phyloP scores from a whole-genome alignment of 73 alveolate species.

The Paramecium biaurelia region DNA sequence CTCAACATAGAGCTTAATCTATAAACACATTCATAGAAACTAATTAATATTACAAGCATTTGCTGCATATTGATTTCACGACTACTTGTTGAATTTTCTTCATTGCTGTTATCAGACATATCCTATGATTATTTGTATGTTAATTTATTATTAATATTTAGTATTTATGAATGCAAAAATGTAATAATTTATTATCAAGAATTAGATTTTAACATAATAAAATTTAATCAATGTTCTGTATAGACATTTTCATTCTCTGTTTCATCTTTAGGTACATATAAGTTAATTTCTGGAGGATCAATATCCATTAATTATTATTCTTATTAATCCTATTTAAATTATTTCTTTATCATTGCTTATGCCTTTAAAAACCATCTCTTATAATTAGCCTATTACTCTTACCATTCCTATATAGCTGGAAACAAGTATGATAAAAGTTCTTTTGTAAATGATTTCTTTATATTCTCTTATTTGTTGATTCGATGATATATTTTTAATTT shows the following conservation, averaged over 20 bases:
- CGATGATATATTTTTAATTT: neutral
- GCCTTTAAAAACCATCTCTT: slow-evolving; percentile 14
- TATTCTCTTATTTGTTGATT: neutral
- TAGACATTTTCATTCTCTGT: slow-evolving; percentile 15
- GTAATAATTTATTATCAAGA: neutral
- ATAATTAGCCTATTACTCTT: slow-evolving; percentile 27
- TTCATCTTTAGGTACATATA: slow-evolving; percentile 27
- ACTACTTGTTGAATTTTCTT: slow-evolving; percentile 42
- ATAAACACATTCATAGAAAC: neutral
- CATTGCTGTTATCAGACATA: neutral
- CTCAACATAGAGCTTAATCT: neutral
- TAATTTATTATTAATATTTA: neutral
- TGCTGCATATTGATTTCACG: neutral
- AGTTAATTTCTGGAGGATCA: slow-evolving; percentile 41
- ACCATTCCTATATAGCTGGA: slow-evolving; percentile 23
- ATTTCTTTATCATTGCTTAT: neutral
- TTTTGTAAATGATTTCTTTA: neutral
- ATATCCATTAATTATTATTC: slow-evolving; percentile 4
- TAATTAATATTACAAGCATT: neutral
- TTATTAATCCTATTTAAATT: neutral
- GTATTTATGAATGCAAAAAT: neutral
- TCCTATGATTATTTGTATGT: neutral
- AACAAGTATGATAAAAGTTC: neutral
- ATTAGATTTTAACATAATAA: neutral
- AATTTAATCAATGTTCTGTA: neutral